Base-by-base conservation (phyloP, 1,284 basidiomycete genomes). In the Ustilago sp. region DNA sequence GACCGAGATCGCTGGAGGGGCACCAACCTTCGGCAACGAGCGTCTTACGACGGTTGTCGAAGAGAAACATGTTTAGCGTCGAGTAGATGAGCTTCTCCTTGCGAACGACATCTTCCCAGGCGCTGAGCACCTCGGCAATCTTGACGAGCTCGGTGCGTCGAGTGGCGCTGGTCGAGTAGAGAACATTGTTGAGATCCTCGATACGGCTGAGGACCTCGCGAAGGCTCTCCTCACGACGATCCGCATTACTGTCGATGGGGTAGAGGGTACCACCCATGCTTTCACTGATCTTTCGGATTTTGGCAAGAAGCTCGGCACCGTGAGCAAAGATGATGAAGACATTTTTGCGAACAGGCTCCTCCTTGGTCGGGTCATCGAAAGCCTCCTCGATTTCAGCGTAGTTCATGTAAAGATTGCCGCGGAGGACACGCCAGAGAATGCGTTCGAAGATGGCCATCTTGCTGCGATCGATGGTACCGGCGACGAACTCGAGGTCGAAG, bases 241-340 rank as follows among this genome's bases (percentile, higher is more conserved):
- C 94, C 2, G 93, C 91, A 80, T 96, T 95, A 51, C 94, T 89
- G 86, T 98, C 96, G 85, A 99, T 96, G 39, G 95, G 94, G 88
- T 96, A 98, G 64, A 99, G 89, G 0, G 94, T 97, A 2, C 93
- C 97, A 53, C 97, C 95, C 93, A 99, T 98, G 36, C 94, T 95
- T 88, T 98, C 97, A 52, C 95, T 93, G 72, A 99, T 94, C 87
- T 96, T 98, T 86, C 96, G 94, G 85, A 99, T 98, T 90, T 99
- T 99, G 80, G 93, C 90, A 35, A 99, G 91, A 23, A 99, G 89
- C 48, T 93, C 92, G 56, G 94, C 91, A 39, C 97, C 97, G 83
- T 99, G 97, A 0, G 96, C 97, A 84, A 99, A 99, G 87, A 99
- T 98, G 88, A 99, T 97, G 88, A 99, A 99, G 50, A 99, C 97